Evolutionary conservation across 129 eudicot species (phyloP).

Genomic region (Gnaphalium uliginosum): DNA sequence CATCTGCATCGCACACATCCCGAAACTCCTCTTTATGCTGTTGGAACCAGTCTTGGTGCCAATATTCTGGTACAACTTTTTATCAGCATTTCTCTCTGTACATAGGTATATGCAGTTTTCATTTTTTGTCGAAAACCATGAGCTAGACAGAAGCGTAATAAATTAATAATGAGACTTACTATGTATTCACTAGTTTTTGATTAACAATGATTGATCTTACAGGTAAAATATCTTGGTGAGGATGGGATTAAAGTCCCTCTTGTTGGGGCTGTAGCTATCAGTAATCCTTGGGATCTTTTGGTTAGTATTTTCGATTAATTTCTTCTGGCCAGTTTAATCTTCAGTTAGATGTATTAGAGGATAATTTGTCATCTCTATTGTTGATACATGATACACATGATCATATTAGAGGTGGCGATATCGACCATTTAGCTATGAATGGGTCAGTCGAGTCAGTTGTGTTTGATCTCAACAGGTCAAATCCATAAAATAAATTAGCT

Average conservation of each 20-base stretch:
- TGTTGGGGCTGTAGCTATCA: slow-evolving; percentile 86
- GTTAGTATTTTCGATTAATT: slow-evolving; percentile 53
- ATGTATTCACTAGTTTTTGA: too few species aligned
- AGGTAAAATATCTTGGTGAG: slow-evolving; percentile 97
- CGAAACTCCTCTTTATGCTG: slow-evolving; percentile 68
- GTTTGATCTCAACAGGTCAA: background rate
- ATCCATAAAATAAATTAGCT: background rate
- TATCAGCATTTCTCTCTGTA: background rate
- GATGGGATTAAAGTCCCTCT: slow-evolving; percentile 73
- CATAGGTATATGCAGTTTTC: too few species aligned
- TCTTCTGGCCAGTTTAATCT: slow-evolving; percentile 1
- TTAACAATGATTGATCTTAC: slow-evolving; percentile 19
- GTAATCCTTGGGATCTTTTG: slow-evolving; percentile 98
- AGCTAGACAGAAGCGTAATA: too few species aligned
- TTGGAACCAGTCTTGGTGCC: slow-evolving; percentile 99
- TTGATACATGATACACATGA: background rate
- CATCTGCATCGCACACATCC: slow-evolving; percentile 64
- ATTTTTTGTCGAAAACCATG: too few species aligned
- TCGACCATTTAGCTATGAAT: background rate
- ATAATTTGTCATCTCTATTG: background rate
- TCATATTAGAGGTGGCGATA: background rate
- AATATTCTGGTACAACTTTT: slow-evolving; percentile 69
- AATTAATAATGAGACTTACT: too few species aligned
- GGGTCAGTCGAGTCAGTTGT: background rate
- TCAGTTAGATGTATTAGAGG: background rate